These are phyloP conservation scores for Xerocomus spinulosus DNA, from an alignment of 768 basidiomycete genomes.

Conservation along the genomic window DNA sequence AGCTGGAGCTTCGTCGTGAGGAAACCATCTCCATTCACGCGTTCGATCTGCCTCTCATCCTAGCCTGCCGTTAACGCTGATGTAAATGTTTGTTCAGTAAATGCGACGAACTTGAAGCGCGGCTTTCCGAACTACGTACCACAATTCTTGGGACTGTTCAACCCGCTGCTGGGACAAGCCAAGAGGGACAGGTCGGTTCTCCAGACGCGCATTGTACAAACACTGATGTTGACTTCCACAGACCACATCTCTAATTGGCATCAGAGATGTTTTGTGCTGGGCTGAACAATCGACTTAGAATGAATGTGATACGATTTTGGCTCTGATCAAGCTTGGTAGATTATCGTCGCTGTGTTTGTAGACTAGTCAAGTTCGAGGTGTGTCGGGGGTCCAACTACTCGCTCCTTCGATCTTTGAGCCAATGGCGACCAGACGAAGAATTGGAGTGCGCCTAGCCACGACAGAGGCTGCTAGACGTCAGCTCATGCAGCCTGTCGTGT, in stretches of 20 bases:
- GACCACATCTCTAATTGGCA: slow-evolving; percentile 10
- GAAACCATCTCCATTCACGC: slow-evolving; percentile 67
- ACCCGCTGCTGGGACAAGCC: not conserved
- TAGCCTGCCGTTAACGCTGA: slow-evolving; percentile 4
- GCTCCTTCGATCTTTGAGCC: not conserved
- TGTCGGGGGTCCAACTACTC: slow-evolving; percentile 17
- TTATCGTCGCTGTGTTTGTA: not conserved
- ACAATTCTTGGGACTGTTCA: slow-evolving; percentile 13
- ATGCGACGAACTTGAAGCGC: slow-evolving; percentile 66
- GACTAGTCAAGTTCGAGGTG: not conserved
- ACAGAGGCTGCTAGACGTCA: slow-evolving; percentile 79
- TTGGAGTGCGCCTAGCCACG: slow-evolving; percentile 70
- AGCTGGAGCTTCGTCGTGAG: slow-evolving; percentile 66
- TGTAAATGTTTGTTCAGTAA: slow-evolving; percentile 39
- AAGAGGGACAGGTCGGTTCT: slow-evolving; percentile 18
- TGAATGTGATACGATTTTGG: not conserved
- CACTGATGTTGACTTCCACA: slow-evolving; percentile 1
- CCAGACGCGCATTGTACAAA: not conserved
- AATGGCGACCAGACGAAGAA: slow-evolving; percentile 73
- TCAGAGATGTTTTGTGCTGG: slow-evolving; percentile 51
- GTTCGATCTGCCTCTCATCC: slow-evolving; percentile 39
- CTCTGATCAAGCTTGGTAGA: no score
- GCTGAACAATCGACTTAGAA: slow-evolving; percentile 42
- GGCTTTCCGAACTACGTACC: slow-evolving; percentile 51
- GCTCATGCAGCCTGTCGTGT: slow-evolving; percentile 85